Percentiles rank a stretch among this genome's conserved stretches.
Evolutionary conservation across 2,329 filamentous ascomycete genomes (phyloP).

Genomic region (Aspergillus neoniger): DNA sequence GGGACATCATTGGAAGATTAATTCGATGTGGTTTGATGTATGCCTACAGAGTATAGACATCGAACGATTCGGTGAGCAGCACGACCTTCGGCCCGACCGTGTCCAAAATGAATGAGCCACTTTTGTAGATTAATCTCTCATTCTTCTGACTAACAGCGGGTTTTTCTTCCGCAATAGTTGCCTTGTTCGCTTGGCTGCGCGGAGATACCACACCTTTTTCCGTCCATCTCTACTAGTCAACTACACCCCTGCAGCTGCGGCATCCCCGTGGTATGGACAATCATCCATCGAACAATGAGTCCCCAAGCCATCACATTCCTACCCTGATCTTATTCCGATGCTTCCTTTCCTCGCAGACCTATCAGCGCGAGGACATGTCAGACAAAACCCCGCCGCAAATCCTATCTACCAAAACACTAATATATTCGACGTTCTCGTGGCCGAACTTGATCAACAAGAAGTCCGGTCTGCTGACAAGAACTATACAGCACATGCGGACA

Average conservation of each 20-base stretch:
- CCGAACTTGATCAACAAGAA: not conserved
- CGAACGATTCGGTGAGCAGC: not conserved
- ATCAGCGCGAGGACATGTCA: not conserved
- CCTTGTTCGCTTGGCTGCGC: not conserved
- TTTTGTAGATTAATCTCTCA: constrained; percentile 2
- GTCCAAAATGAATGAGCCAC: not conserved
- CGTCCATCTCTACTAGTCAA: not conserved
- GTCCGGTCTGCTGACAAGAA: not conserved
- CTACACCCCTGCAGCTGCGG: not conserved
- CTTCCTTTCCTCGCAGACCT: not conserved
- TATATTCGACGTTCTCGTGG: not conserved
- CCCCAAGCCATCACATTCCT: not conserved
- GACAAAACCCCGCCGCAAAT: not conserved
- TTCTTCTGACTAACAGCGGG: constrained; percentile 3
- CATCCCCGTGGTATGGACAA: not conserved
- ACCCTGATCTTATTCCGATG: not conserved
- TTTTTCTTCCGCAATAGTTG: not conserved
- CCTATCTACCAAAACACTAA: not conserved
- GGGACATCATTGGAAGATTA: not conserved
- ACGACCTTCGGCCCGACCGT: not conserved
- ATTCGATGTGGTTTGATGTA: not conserved
- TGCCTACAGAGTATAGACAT: not conserved
- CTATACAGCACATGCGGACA: not conserved
- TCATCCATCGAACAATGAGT: not conserved
- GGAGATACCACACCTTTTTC: not conserved